These are phyloP conservation scores for Verticillium isaacii DNA, from an alignment of 2,329 filamentous ascomycete species.

Conservation along the genomic window DNA sequence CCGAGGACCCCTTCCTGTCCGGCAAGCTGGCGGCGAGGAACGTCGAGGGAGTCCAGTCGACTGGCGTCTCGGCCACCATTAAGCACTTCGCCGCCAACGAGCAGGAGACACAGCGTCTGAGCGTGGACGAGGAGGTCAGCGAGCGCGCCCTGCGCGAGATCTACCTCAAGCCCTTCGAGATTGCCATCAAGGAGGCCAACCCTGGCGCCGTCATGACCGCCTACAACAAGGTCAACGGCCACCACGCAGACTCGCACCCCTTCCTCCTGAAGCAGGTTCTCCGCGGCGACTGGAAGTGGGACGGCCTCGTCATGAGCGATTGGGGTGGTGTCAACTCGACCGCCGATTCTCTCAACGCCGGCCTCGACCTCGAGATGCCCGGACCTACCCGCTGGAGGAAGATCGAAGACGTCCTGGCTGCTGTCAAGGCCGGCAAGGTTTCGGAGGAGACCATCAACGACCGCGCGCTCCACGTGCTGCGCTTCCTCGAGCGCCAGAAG, in stretches of 20 bases:
- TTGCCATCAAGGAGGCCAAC: slow-evolving; percentile 26
- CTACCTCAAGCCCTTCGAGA: slow-evolving; percentile 29
- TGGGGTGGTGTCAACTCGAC: slow-evolving; percentile 37
- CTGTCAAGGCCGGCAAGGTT: slow-evolving; percentile 1
- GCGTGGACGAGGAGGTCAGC: slow-evolving; percentile 38
- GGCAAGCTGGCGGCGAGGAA: slow-evolving; percentile 3
- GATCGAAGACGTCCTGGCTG: slow-evolving; percentile 3
- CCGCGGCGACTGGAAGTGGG: slow-evolving; percentile 52
- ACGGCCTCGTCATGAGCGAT: slow-evolving; percentile 54
- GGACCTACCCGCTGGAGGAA: slow-evolving; percentile 24
- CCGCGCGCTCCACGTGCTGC: neutral
- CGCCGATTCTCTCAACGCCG: slow-evolving; percentile 15
- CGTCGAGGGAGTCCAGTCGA: slow-evolving; percentile 33
- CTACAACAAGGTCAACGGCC: slow-evolving; percentile 33
- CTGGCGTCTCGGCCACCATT: slow-evolving; percentile 33
- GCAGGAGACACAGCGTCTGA: slow-evolving; percentile 10
- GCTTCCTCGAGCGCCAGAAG: neutral
- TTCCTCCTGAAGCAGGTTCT: slow-evolving; percentile 45
- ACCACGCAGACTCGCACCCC: slow-evolving; percentile 35
- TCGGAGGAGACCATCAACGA: neutral
- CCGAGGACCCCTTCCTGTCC: slow-evolving; percentile 3
- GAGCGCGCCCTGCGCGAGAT: slow-evolving; percentile 47
- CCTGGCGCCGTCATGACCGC: slow-evolving; percentile 31
- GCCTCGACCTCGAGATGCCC: slow-evolving; percentile 34
- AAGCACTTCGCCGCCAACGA: slow-evolving; percentile 43